Evolutionary conservation across 202 grass and related monocot species (phyloP).

Genomic region (Setaria viridis): DNA sequence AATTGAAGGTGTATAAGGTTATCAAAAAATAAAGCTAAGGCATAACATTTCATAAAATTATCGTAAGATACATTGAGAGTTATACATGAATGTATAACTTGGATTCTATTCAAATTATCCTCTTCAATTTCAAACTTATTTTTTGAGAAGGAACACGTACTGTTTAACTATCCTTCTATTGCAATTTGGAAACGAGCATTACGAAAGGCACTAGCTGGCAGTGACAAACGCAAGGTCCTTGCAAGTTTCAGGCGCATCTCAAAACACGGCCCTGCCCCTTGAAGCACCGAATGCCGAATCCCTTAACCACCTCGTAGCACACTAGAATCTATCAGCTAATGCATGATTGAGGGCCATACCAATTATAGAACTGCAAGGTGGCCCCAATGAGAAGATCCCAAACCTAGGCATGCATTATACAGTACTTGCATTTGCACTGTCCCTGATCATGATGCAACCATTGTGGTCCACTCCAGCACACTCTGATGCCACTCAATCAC

Average conservation of each 20-base stretch:
- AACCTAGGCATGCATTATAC: slow-evolving; percentile 42
- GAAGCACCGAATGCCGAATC: neutral
- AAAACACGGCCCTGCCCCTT: neutral
- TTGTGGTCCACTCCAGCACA: slow-evolving; percentile 36
- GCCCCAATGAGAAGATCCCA: slow-evolving; percentile 22
- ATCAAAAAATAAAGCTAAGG: neutral
- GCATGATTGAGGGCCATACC: slow-evolving; percentile 40
- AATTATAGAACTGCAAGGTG: slow-evolving; percentile 40
- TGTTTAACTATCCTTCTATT: neutral
- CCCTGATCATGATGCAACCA: slow-evolving; percentile 32
- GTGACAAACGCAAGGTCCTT: slow-evolving; percentile 30
- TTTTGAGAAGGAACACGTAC: neutral
- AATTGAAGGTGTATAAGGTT: neutral
- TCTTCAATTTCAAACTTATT: neutral
- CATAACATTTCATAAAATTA: neutral
- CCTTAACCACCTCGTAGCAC: neutral
- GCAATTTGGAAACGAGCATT: neutral
- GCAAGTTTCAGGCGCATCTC: slow-evolving; percentile 29
- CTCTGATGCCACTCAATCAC: neutral
- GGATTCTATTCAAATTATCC: neutral
- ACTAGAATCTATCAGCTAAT: neutral
- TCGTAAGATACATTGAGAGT: neutral
- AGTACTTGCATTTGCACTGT: slow-evolving; percentile 43
- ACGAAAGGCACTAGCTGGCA: neutral
- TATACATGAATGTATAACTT: neutral